phyloP scores from a whole-genome alignment of 2,329 filamentous ascomycete species.

The Neocatenulostroma microsporum region DNA sequence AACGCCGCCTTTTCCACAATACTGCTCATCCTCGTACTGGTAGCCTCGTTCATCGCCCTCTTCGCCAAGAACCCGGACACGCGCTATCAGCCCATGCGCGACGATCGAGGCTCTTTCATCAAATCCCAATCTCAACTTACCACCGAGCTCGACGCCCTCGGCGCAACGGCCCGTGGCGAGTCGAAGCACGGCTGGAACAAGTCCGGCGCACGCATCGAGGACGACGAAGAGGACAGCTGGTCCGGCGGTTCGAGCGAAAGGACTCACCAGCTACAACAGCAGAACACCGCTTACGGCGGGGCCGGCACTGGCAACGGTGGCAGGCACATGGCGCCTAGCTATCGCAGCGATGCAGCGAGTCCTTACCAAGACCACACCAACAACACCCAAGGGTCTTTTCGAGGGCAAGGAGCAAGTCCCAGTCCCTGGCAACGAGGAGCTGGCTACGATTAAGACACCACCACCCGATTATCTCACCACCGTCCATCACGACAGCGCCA shows the following conservation, averaged over 20 bases:
- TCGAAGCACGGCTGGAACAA: constrained; percentile 45
- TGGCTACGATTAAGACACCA: constrained; percentile 49
- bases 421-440: constrained; percentile 60
- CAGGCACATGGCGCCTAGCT: constrained; percentile 32
- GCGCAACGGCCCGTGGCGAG: constrained; percentile 80
- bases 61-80: constrained; percentile 90
- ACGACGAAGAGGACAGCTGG: constrained; percentile 59
- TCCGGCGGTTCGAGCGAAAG: constrained; percentile 48
- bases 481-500: too few species aligned
- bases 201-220: constrained; percentile 54
- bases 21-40: constrained; percentile 71
- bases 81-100: constrained; percentile 91
- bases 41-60: constrained; percentile 70
- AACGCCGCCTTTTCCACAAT: constrained; percentile 80
- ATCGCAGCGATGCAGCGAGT: constrained; percentile 30
- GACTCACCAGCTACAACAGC: constrained; percentile 35
- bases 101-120: constrained; percentile 94
- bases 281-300: constrained; percentile 19
- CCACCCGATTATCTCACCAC: too few species aligned
- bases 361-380: constrained; percentile 16
- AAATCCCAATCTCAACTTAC: constrained; percentile 85
- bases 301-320: constrained; percentile 31
- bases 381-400: constrained; percentile 16
- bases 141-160: constrained; percentile 83
- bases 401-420: constrained; percentile 40